Conservation (phyloP, 441 rosid genomes). For the Melastoma candidum region DNA sequence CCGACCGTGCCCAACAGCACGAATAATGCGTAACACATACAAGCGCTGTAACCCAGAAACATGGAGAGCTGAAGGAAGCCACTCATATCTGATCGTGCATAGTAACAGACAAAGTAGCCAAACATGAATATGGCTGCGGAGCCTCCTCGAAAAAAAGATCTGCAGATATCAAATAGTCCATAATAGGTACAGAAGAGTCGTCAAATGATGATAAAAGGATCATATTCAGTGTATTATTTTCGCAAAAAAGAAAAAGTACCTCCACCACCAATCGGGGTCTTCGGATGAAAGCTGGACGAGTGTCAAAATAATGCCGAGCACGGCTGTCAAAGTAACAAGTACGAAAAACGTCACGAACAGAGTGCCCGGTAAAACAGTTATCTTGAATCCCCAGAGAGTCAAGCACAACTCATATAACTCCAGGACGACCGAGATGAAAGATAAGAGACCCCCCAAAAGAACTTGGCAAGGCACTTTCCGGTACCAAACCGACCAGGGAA, state of each 20-base stretch:
- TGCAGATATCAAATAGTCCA: conserved; percentile 25
- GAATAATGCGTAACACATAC: conserved; percentile 70
- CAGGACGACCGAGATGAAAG: conserved; percentile 52
- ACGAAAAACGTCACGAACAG: conserved; percentile 46
- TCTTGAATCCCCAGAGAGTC: conserved; percentile 79
- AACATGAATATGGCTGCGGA: conserved; percentile 61
- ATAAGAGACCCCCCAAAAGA: conserved; percentile 60
- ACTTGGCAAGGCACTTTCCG: conserved; percentile 49
- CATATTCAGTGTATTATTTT: background rate
- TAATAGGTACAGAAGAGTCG: conserved; percentile 1
- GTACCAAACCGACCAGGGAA: conserved; percentile 55
- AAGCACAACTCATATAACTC: conserved; percentile 57
- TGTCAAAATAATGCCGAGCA: conserved; percentile 58
- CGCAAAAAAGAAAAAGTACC: conserved; percentile 25
- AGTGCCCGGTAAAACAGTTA: conserved; percentile 46
- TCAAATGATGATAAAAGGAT: too few relatives aligned
- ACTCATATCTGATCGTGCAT: conserved; percentile 52
- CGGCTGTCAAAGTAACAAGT: conserved; percentile 44
- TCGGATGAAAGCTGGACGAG: conserved; percentile 69
- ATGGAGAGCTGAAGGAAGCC: conserved; percentile 62
- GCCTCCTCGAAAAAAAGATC: conserved; percentile 62
- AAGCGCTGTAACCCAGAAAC: conserved; percentile 61
- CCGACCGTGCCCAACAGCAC: conserved; percentile 57
- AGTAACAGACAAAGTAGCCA: conserved; percentile 52
- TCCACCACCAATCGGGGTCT: conserved; percentile 97